Base-by-base conservation (phyloP, 2,329 filamentous ascomycete species). In the Bisporella sp. region DNA sequence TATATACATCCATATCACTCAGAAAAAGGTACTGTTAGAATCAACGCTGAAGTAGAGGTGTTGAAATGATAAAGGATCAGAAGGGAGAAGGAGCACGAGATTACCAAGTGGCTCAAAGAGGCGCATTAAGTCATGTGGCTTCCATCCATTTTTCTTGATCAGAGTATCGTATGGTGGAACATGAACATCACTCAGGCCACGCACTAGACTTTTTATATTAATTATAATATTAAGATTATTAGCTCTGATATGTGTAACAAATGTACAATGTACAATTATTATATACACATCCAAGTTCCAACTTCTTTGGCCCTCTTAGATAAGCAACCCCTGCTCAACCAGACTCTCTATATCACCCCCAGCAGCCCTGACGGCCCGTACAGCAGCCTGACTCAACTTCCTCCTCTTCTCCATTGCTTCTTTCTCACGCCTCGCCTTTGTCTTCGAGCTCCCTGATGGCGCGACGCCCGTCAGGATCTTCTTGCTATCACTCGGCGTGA, bases 361-460 rank as follows among this genome's bases (percentile, higher is more conserved):
- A 0, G 82, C 85, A 8, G 83, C 85, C 49, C 79, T 73, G 0
- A 90, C 81, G 6, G 84, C 85, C 66, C 80, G 80, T 55, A 85
- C 69, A 31, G 86, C 83, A 6, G 82, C 81, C 66, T 87, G 81
- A 61, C 78, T 84, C 49, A 91, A 64, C 64, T 78, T 76, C 58
- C 84, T 71, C 60, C 87, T 75, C 68, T 85, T 84, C 63, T 96
- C 92, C 48, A 79, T 75, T 1, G 89, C 89, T 71, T 96, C 92
- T 66, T 89, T 87, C 68, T 97, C 92, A 46, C 93, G 74, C 49
- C 90, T 73, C n/a, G 89, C 89, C 66, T 96, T 96, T 6, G 93
- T 97, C 78, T 97, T 97, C 58, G 82, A 87, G 59, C 84, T 90
- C 7, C 93, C 93, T 57, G 85, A 91, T 1, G 92, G 92, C 43